Conservation (phyloP, 2,329 filamentous ascomycete species). For the Arthrobotrys entomopaga region DNA sequence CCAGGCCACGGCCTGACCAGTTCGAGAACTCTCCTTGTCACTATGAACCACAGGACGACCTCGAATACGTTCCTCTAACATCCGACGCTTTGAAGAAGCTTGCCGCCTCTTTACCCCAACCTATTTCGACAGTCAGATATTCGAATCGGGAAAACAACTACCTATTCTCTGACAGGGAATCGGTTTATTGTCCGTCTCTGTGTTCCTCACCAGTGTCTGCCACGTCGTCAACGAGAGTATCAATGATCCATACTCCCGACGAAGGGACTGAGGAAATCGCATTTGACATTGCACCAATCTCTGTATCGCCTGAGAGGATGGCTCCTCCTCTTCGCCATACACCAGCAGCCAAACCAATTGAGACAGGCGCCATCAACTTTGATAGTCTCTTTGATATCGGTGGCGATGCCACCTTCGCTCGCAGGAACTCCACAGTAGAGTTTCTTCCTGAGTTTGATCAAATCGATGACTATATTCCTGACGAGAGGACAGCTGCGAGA, state of each 20-base stretch:
- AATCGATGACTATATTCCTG: slow-evolving; percentile 52
- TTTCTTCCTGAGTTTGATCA: slow-evolving; percentile 51
- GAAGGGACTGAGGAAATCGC: slow-evolving; percentile 51
- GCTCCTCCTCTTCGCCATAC: slow-evolving; percentile 9
- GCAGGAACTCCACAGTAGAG: slow-evolving; percentile 45
- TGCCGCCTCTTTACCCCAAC: slow-evolving; percentile 46
- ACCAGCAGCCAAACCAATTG: slow-evolving; percentile 40
- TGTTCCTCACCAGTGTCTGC: slow-evolving; percentile 51
- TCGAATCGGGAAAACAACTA: slow-evolving; percentile 54
- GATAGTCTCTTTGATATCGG: slow-evolving; percentile 53
- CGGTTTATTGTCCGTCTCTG: slow-evolving; percentile 48
- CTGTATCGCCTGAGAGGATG: slow-evolving; percentile 49
- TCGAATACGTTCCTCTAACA: slow-evolving; percentile 51
- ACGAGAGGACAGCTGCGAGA: slow-evolving; percentile 43
- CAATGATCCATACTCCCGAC: slow-evolving; percentile 50
- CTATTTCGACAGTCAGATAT: slow-evolving; percentile 49
- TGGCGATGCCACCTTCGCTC: slow-evolving; percentile 26
- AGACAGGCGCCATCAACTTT: slow-evolving; percentile 45
- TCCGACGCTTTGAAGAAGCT: slow-evolving; percentile 43
- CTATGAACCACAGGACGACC: slow-evolving; percentile 54
- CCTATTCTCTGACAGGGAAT: slow-evolving; percentile 53
- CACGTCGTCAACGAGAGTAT: slow-evolving; percentile 48
- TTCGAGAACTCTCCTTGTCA: slow-evolving; percentile 53
- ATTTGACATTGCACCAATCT: slow-evolving; percentile 47
- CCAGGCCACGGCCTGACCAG: slow-evolving; percentile 55